phyloP scores from a whole-genome alignment of 2,329 filamentous ascomycete genomes.

The Neodidymelliopsis sp. region DNA sequence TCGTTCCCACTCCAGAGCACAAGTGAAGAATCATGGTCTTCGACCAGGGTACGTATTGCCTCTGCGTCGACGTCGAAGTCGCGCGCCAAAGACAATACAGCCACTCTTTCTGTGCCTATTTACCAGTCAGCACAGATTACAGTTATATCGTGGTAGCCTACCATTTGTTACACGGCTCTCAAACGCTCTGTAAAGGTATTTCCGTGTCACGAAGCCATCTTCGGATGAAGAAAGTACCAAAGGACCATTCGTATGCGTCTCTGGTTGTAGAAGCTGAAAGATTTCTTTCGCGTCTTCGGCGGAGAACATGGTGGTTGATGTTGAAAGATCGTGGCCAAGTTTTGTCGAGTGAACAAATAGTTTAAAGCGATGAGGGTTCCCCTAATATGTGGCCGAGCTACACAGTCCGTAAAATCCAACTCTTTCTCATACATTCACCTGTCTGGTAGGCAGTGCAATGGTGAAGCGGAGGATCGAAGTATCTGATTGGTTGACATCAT shows the following conservation, averaged over 20 bases:
- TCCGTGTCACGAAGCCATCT: conserved; percentile 37
- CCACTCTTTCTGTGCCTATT: conserved; percentile 23
- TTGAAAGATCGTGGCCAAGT: background rate
- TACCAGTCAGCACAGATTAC: conserved; percentile 1
- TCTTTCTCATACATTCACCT: no score
- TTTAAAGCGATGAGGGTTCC: no score
- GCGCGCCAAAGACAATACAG: conserved; percentile 23
- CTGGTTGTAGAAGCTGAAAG: conserved; percentile 30
- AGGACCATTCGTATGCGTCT: conserved; percentile 17
- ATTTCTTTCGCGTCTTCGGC: conserved; percentile 41
- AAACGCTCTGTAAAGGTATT: conserved; percentile 29
- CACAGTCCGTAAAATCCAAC: no score
- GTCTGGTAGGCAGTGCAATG: no score
- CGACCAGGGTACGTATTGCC: conserved; percentile 30
- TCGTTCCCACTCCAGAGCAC: conserved; percentile 36
- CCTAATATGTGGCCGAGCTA: no score
- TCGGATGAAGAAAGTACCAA: conserved; percentile 34
- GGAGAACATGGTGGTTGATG: conserved; percentile 41
- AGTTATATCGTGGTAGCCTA: background rate
- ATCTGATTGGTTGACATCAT: conserved; percentile 19
- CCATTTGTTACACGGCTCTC: conserved; percentile 27
- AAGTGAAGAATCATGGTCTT: conserved; percentile 19
- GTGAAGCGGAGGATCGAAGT: conserved; percentile 7
- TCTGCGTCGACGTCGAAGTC: conserved; percentile 33
- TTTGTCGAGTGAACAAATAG: background rate